Conservation (phyloP, 2,329 filamentous ascomycete species). For the Arthrobotrys musiformis region DNA sequence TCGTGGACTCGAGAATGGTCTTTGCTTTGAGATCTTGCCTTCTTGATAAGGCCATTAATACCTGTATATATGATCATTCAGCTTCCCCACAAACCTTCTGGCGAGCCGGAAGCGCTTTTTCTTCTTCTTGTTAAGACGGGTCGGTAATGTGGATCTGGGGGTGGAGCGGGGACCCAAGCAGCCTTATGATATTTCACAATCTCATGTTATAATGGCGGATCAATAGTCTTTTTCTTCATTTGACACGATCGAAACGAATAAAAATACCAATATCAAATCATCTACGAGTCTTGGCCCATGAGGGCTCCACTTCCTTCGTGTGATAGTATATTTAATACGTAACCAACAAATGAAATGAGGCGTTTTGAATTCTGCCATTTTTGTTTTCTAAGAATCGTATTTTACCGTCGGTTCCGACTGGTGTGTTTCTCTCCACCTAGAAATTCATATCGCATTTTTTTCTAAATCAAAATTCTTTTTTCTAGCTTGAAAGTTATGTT, state of each 20-base stretch:
- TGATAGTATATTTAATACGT: background rate
- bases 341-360: slow-evolving; percentile 7
- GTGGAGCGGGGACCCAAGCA: slow-evolving; percentile 9
- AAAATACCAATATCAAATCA: slow-evolving; percentile 38
- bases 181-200: slow-evolving; percentile 13
- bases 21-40: slow-evolving; percentile 5
- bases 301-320: slow-evolving; percentile 13
- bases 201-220: slow-evolving; percentile 21
- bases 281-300: slow-evolving; percentile 40
- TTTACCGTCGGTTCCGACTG: slow-evolving; percentile 6
- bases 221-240: slow-evolving; percentile 7
- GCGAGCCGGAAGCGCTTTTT: slow-evolving; percentile 22
- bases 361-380: background rate
- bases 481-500: background rate
- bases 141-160: slow-evolving; percentile 23
- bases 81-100: slow-evolving; percentile 12
- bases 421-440: background rate
- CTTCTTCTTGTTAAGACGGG: background rate
- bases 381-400: background rate
- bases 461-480: too few species aligned
- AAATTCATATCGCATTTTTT: background rate
- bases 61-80: slow-evolving; percentile 47
- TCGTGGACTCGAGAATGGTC: background rate
- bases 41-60: slow-evolving; percentile 41
- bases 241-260: slow-evolving; percentile 5